Base-by-base conservation (phyloP, 2,329 filamentous ascomycete genomes). In the Alternaria triticina region DNA sequence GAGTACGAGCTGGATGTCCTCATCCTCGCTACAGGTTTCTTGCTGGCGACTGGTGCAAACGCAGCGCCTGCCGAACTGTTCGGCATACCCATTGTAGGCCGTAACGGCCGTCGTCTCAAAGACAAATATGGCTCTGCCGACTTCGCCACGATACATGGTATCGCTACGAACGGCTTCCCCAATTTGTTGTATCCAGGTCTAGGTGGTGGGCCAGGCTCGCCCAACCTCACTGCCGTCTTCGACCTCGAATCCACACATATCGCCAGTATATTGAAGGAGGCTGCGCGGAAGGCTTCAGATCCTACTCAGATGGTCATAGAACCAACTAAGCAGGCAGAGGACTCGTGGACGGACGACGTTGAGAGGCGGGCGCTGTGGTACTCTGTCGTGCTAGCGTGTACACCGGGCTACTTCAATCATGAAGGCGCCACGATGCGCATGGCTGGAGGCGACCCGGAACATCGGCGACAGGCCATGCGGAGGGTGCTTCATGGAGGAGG, bases 1-100 rank as follows among this genome's bases (percentile, higher is more conserved):
- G 83, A 86, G 46, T 85, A 86, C 66, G 74, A 79, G 6, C 55
- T 86, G 23, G 83, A 86, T 59, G 68, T 82, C 8, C 67, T 85
- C 13, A 78, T 86, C 50, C 79, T 80, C 60, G 74, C 74, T 12
- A 86, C 84, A 0, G 83, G 83, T 8, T 85, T 79, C 72, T 76
- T 71, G n/a, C 40, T 56, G 20, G 50, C 54, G 13, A 47, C 51
- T 0, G 57, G 54, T 22, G 36, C 23, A 15, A n/a, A 22, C 17
- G 65, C 56, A 9, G 73, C 55, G 58, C 74, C 74, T 2, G 75
- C 72, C 27, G 54, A 58, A n/a, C 63, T 63, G 15, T 54, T 63
- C 7, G 69, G 75, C 28, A 72, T 83, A 33, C 64, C 63, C 0
- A 74, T 85, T 33, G 70, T 66, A 5, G 86, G 86, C 27, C 79